A percentile compares a stretch with the other conserved stretches of the same genome.
phyloP scores from a whole-genome alignment of 2,329 filamentous ascomycete species.

The Aureobasidium sp. region DNA sequence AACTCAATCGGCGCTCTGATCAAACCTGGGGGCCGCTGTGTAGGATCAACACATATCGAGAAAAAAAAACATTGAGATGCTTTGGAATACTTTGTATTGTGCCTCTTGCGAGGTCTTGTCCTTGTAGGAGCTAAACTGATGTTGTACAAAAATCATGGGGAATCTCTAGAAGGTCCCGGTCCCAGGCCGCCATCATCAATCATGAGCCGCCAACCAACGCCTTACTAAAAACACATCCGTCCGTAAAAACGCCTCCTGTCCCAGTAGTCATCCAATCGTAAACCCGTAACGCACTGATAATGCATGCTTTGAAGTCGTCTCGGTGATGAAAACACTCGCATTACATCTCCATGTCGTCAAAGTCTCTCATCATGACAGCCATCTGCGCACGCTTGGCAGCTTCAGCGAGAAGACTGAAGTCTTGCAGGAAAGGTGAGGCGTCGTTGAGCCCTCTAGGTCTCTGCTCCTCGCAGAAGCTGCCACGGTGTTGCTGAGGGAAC shows the following conservation, averaged over 20 bases:
- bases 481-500: slow-evolving; percentile 23
- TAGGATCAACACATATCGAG: neutral
- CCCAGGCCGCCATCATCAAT: neutral
- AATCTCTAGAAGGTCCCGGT: neutral
- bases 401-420: slow-evolving; percentile 82
- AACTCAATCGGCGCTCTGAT: neutral
- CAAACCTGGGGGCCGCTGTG: neutral
- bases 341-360: slow-evolving; percentile 62
- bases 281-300: slow-evolving; percentile 8
- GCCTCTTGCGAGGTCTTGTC: neutral
- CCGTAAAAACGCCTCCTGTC: neutral
- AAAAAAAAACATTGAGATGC: neutral
- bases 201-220: slow-evolving; percentile 9
- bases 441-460: slow-evolving; percentile 31
- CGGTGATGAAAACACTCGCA: neutral
- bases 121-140: neutral
- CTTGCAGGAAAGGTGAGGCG: slow-evolving; percentile 61
- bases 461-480: slow-evolving; percentile 20
- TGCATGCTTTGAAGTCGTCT: neutral
- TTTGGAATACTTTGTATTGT: neutral
- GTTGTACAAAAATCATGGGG: slow-evolving; percentile 1
- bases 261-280: slow-evolving; percentile 7
- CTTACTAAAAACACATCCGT: slow-evolving; percentile 1
- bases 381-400: slow-evolving; percentile 90
- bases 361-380: slow-evolving; percentile 77